Conservation (phyloP, 805 yeast genomes). For the Maudiozyma saulgeensis region DNA sequence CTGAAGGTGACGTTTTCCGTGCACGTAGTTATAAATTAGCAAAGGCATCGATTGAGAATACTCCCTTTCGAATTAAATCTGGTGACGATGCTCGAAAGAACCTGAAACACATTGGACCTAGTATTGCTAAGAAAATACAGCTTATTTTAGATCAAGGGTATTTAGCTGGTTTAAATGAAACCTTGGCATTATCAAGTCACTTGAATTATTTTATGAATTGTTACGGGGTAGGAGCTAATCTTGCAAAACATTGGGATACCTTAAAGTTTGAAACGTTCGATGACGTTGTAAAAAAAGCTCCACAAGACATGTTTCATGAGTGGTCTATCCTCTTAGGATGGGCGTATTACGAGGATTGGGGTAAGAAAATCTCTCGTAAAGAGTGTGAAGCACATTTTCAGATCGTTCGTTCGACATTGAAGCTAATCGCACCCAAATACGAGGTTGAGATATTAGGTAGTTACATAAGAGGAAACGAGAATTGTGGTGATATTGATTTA, state of each 20-base stretch:
- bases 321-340: slow-evolving; percentile 27
- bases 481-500: slow-evolving; percentile 28
- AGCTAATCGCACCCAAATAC: slow-evolving; percentile 12
- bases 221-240: slow-evolving; percentile 22
- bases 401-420: slow-evolving; percentile 11
- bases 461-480: slow-evolving; percentile 17
- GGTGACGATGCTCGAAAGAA: slow-evolving; percentile 20
- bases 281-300: slow-evolving; percentile 12
- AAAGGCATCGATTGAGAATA: slow-evolving; percentile 13
- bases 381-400: slow-evolving; percentile 20
- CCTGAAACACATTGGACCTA: slow-evolving; percentile 19
- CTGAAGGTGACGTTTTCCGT: slow-evolving; percentile 22
- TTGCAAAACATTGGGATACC: slow-evolving; percentile 20
- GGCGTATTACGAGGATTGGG: slow-evolving; percentile 28
- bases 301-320: slow-evolving; percentile 11
- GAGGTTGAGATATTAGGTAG: slow-evolving; percentile 25
- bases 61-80: slow-evolving; percentile 14
- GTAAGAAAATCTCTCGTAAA: slow-evolving; percentile 13
- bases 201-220: slow-evolving; percentile 22
- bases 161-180: slow-evolving; percentile 17
- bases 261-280: slow-evolving; percentile 13
- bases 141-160: slow-evolving; percentile 16
- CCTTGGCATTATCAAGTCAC: slow-evolving; percentile 8
- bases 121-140: slow-evolving; percentile 27
- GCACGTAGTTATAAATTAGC: slow-evolving; percentile 24